Conservation (phyloP, 2,329 filamentous ascomycete genomes). For the Xylaria sp. region DNA sequence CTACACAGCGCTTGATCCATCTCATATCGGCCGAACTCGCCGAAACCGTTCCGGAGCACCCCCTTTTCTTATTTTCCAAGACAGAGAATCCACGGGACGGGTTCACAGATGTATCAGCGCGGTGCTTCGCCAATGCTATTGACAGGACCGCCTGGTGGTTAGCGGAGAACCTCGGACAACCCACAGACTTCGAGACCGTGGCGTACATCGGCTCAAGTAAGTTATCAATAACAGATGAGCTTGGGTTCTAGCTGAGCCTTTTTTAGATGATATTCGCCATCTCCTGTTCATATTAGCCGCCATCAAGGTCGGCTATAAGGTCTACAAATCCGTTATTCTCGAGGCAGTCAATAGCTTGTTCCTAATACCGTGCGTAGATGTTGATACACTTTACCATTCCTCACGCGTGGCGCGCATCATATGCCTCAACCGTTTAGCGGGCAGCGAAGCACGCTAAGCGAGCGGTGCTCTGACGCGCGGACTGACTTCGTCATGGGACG, state of each 20-base stretch:
- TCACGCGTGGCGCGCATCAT: slow-evolving; percentile 32
- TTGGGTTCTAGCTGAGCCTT: not conserved
- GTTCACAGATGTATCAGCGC: slow-evolving; percentile 16
- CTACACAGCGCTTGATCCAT: slow-evolving; percentile 12
- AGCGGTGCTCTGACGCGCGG: slow-evolving; percentile 8
- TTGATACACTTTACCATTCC: slow-evolving; percentile 51
- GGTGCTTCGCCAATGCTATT: slow-evolving; percentile 20
- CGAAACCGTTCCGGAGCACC: slow-evolving; percentile 11
- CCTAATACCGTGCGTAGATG: slow-evolving; percentile 3
- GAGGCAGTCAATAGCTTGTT: not conserved
- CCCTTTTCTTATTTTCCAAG: slow-evolving; percentile 19
- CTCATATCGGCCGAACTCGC: slow-evolving; percentile 20
- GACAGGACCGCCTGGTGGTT: slow-evolving; percentile 23
- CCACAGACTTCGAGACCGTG: slow-evolving; percentile 11
- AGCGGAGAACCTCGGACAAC: slow-evolving; percentile 6
- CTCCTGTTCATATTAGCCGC: slow-evolving; percentile 18
- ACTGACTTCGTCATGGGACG: not conserved
- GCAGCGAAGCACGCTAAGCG: slow-evolving; percentile 22
- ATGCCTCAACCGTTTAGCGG: slow-evolving; percentile 30
- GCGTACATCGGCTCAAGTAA: slow-evolving; percentile 21
- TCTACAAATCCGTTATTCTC: not conserved
- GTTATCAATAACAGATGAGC: not conserved
- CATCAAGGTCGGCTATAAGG: slow-evolving; percentile 22
- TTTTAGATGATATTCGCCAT: slow-evolving; percentile 21
- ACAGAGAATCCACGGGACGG: slow-evolving; percentile 11